Evolutionary conservation across 2,329 filamentous ascomycete species (phyloP).

Genomic region (Phyllosticta capitalensis): DNA sequence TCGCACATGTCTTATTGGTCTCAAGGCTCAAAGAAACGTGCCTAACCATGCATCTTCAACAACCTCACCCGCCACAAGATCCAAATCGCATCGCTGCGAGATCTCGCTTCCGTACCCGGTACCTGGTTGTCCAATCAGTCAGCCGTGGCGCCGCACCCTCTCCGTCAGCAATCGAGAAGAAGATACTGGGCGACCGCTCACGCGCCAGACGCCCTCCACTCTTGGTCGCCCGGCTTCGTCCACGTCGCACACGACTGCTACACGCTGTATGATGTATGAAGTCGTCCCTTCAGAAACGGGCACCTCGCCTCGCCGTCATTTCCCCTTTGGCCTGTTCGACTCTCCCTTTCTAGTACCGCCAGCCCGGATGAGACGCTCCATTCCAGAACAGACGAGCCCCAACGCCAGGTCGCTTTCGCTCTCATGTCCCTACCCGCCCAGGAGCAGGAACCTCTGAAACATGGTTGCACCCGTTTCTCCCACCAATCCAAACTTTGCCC

Average conservation of each 20-base stretch:
- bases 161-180: conserved; percentile 5
- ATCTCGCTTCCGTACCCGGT: conserved; percentile 7
- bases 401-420: conserved; percentile 7
- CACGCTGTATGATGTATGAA: neutral
- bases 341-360: conserved; percentile 4
- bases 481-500: neutral
- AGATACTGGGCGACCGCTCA: neutral
- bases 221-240: neutral
- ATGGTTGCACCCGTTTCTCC: conserved; percentile 2
- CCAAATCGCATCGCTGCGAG: conserved; percentile 7
- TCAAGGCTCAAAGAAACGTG: conserved; percentile 8
- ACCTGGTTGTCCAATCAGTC: neutral
- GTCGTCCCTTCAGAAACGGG: neutral
- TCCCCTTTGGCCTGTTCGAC: neutral
- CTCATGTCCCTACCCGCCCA: conserved; percentile 8
- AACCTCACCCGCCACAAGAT: conserved; percentile 10
- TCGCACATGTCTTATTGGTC: conserved; percentile 8
- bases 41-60: conserved; percentile 3
- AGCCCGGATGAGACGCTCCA: conserved; percentile 6
- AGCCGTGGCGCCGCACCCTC: neutral
- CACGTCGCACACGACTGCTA: conserved; percentile 1
- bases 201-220: conserved; percentile 1
- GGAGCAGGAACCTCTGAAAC: conserved; percentile 8
- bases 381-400: conserved; percentile 2
- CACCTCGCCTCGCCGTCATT: neutral